A percentile compares a stretch with the other conserved stretches of the same genome.
Conservation (phyloP, 164 flowering plant species). For the Macadamia integrifolia region DNA sequence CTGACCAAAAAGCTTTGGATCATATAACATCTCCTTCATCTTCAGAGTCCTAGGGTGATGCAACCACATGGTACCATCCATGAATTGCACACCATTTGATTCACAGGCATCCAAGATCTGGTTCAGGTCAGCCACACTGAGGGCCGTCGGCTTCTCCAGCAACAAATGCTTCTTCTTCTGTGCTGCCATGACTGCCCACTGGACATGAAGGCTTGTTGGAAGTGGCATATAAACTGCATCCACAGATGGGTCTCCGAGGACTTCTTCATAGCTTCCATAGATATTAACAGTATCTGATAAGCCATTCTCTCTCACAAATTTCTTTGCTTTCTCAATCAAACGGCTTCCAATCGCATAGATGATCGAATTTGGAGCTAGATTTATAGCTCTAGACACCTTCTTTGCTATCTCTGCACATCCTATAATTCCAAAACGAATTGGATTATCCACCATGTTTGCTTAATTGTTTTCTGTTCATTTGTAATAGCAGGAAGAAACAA, state of each 20-base stretch:
- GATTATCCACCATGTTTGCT: constrained; percentile 11
- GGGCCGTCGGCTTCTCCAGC: constrained; percentile 41
- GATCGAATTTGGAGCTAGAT: constrained; percentile 24
- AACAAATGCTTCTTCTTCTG: constrained; percentile 39
- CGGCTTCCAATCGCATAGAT: constrained; percentile 38
- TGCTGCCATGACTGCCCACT: constrained; percentile 40
- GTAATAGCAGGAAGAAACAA: background rate
- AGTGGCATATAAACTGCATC: constrained; percentile 46
- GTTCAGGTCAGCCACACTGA: constrained; percentile 27
- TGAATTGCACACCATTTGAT: constrained; percentile 41
- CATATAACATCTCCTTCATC: constrained; percentile 27
- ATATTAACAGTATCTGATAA: constrained; percentile 18
- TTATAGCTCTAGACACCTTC: constrained; percentile 35
- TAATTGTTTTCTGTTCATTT: background rate
- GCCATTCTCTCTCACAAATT: constrained; percentile 19
- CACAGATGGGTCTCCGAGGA: constrained; percentile 31
- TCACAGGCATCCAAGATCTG: constrained; percentile 29
- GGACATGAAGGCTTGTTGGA: constrained; percentile 34
- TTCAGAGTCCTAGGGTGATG: constrained; percentile 39
- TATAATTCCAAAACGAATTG: constrained; percentile 27
- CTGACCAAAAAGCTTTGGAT: constrained; percentile 20
- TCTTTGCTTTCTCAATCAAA: constrained; percentile 26
- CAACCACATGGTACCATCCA: constrained; percentile 54
- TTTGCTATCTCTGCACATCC: constrained; percentile 39
- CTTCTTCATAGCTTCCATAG: constrained; percentile 33